phyloP scores from a whole-genome alignment of 2,329 filamentous ascomycete species.

The Colletotrichum viniferum region DNA sequence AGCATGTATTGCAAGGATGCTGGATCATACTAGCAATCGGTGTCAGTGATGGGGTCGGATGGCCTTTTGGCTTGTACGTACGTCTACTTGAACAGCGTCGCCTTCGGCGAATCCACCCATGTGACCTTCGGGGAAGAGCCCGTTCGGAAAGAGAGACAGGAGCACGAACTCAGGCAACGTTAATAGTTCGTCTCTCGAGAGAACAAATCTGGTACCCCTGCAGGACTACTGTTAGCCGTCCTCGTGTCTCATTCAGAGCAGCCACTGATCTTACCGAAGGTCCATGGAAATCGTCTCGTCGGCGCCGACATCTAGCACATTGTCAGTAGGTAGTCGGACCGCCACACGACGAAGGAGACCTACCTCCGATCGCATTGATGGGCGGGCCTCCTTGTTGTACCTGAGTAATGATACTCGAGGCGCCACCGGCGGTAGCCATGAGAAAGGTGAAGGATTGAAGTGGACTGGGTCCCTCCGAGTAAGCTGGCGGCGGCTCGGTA shows the following conservation, averaged over 20 bases:
- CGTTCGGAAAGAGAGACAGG: slow-evolving; percentile 96
- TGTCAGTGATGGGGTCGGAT: background rate
- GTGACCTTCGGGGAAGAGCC: slow-evolving; percentile 95
- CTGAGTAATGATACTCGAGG: slow-evolving; percentile 98
- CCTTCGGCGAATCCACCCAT: slow-evolving; percentile 92
- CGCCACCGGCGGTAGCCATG: slow-evolving; percentile 97
- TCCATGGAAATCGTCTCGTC: slow-evolving; percentile 97
- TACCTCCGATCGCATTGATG: slow-evolving; percentile 87
- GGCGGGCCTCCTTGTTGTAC: slow-evolving; percentile 93
- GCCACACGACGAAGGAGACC: slow-evolving; percentile 26
- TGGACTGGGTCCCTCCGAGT: slow-evolving; percentile 92
- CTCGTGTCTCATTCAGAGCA: too few relatives aligned
- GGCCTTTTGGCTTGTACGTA: slow-evolving; percentile 56
- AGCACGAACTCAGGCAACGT: slow-evolving; percentile 97
- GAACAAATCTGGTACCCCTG: slow-evolving; percentile 90
- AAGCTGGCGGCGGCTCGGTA: slow-evolving; percentile 91
- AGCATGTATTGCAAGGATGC: slow-evolving; percentile 98
- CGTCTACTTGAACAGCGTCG: slow-evolving; percentile 96
- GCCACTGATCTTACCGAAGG: slow-evolving; percentile 69
- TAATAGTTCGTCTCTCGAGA: slow-evolving; percentile 92
- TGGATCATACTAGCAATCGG: slow-evolving; percentile 82
- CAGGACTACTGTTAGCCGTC: slow-evolving; percentile 24
- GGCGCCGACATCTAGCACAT: slow-evolving; percentile 70
- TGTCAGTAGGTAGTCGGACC: slow-evolving; percentile 3
- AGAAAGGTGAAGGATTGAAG: slow-evolving; percentile 92